phyloP scores from a whole-genome alignment of 306 rosid species.

The Heteromeles arbutifolia region DNA sequence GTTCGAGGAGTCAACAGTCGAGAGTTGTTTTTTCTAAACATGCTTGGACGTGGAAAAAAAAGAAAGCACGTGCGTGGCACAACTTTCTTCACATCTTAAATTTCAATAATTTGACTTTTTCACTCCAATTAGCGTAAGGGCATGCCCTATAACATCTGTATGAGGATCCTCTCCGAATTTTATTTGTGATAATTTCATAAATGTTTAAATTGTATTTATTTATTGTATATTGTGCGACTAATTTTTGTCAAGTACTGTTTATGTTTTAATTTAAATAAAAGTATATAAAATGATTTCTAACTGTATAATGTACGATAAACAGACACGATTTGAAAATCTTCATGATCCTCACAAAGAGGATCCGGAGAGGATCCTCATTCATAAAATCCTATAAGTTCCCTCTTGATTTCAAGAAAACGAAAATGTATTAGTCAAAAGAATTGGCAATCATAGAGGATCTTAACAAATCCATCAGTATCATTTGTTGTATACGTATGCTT shows the following conservation, averaged over 20 bases:
- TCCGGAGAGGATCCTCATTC: too few species aligned
- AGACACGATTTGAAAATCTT: rapidly evolving
- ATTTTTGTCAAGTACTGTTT: rapidly evolving
- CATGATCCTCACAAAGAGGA: too few species aligned
- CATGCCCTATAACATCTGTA: not conserved
- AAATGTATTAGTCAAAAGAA: too few species aligned
- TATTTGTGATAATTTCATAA: rapidly evolving
- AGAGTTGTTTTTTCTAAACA: not conserved
- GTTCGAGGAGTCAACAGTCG: not conserved
- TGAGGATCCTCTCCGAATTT: too few species aligned
- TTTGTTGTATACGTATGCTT: too few species aligned
- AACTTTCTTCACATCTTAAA: not conserved
- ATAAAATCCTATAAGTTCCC: not conserved
- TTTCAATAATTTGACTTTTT: not conserved
- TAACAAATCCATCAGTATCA: too few species aligned
- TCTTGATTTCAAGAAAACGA: not conserved
- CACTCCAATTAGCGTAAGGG: not conserved
- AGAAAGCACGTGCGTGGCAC: not conserved
- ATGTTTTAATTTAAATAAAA: too few species aligned
- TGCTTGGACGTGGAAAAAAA: not conserved
- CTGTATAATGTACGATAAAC: rapidly evolving
- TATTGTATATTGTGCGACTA: rapidly evolving
- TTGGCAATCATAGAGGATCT: too few species aligned
- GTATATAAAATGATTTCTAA: too few species aligned
- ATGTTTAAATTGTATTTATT: too few species aligned